Evolutionary conservation across 2,329 filamentous ascomycete genomes (phyloP).

Genomic region (Lachnellula subtilissima): DNA sequence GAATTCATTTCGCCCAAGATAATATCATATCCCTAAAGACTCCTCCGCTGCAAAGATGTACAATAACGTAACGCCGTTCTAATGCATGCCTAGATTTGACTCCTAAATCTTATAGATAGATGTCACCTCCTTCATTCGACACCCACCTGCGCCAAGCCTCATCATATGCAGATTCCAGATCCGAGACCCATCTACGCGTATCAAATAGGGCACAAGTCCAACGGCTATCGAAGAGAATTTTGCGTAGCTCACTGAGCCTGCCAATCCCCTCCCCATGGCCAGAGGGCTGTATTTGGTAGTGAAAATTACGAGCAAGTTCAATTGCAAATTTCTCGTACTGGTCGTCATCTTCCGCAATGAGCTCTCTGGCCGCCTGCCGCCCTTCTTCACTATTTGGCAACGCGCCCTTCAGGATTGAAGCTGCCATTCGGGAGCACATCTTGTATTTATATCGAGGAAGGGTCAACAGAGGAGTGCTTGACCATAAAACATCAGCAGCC

Average conservation of each 20-base stretch:
- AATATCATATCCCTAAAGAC: slow-evolving; percentile 1
- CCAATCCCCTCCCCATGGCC: slow-evolving; percentile 56
- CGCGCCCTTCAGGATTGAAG: slow-evolving; percentile 86
- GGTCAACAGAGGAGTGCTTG: slow-evolving; percentile 86
- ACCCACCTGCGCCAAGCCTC: slow-evolving; percentile 89
- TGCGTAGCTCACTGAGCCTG: slow-evolving; percentile 71
- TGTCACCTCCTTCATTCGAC: slow-evolving; percentile 80
- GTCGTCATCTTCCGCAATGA: slow-evolving; percentile 73
- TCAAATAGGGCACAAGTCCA: slow-evolving; percentile 89
- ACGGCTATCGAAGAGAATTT: slow-evolving; percentile 74
- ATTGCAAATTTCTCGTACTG: slow-evolving; percentile 81
- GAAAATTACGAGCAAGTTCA: slow-evolving; percentile 57
- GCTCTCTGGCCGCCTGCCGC: slow-evolving; percentile 60
- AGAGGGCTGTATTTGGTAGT: slow-evolving; percentile 46
- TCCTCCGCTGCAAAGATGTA: slow-evolving; percentile 6
- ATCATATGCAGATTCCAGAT: slow-evolving; percentile 84
- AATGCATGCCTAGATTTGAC: slow-evolving; percentile 6
- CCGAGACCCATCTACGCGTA: slow-evolving; percentile 82
- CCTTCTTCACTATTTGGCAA: slow-evolving; percentile 70
- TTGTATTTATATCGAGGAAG: slow-evolving; percentile 91
- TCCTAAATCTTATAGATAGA: slow-evolving; percentile 56
- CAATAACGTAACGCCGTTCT: neutral
- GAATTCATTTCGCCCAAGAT: too few relatives aligned
- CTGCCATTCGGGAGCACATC: slow-evolving; percentile 98
- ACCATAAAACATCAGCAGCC: slow-evolving; percentile 94